These are phyloP conservation scores for Pachysolen tannophilus DNA, from an alignment of 805 yeast genomes.

Conservation along the genomic window DNA sequence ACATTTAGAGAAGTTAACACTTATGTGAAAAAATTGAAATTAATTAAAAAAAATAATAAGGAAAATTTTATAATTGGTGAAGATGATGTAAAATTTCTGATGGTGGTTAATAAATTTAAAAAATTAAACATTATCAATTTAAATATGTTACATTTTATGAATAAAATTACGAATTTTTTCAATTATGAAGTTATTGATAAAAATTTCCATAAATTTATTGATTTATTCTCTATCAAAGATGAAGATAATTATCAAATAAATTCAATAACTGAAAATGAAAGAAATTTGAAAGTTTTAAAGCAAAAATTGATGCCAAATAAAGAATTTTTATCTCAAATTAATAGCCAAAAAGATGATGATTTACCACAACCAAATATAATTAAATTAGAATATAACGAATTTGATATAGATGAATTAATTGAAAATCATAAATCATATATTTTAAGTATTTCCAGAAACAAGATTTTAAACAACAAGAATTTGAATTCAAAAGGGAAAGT, in stretches of 20 bases:
- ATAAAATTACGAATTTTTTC: conserved; percentile 30
- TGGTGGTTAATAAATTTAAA: conserved; percentile 18
- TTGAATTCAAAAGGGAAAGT: conserved; percentile 22
- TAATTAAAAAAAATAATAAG: conserved; percentile 3
- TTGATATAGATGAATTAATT: conserved; percentile 44
- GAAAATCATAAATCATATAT: conserved; percentile 25
- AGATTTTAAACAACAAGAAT: conserved; percentile 22
- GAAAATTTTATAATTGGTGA: conserved; percentile 9
- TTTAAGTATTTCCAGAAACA: conserved; percentile 26
- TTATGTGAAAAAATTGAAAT: conserved; percentile 10
- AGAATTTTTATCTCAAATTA: conserved; percentile 9
- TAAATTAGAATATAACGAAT: conserved; percentile 17
- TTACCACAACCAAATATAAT: conserved; percentile 2
- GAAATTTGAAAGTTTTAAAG: conserved; percentile 12
- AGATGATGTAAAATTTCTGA: conserved; percentile 12
- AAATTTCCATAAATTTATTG: conserved; percentile 21
- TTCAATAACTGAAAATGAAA: conserved; percentile 4
- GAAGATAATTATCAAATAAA: too few relatives aligned
- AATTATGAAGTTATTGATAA: conserved; percentile 39
- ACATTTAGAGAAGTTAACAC: conserved; percentile 13
- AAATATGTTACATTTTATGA: conserved; percentile 33
- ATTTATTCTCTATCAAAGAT: conserved; percentile 12
- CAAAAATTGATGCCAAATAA: conserved; percentile 19
- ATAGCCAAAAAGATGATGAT: too few relatives aligned
- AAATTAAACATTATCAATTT: conserved; percentile 29